These are phyloP conservation scores for Fusarium miscanthi DNA, from an alignment of 2,329 filamentous ascomycete genomes.

Conservation along the genomic window DNA sequence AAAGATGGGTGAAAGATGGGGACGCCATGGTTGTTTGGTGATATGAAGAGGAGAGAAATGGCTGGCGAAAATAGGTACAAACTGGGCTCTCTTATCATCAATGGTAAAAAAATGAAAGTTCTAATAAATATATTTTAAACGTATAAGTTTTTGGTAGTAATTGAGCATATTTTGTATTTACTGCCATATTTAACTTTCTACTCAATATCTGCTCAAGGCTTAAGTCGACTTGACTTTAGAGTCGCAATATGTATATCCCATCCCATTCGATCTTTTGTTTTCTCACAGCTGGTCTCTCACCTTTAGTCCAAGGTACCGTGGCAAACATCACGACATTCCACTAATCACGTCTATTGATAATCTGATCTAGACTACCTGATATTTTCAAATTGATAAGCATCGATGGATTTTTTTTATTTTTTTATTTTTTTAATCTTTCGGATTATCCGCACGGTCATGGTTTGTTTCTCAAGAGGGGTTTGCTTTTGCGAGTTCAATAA, in stretches of 20 bases:
- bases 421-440: neutral
- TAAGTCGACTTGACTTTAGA: fast-evolving
- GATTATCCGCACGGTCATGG: neutral
- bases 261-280: fast-evolving
- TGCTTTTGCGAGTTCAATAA: neutral
- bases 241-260: neutral
- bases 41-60: neutral
- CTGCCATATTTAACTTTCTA: too few species aligned
- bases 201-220: neutral
- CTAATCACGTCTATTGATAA: neutral
- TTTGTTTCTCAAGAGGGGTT: neutral
- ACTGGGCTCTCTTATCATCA: neutral
- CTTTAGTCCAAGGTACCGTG: neutral
- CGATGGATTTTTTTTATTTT: too few species aligned
- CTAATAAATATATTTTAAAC: fast-evolving
- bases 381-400: neutral
- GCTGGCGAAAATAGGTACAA: fast-evolving
- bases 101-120: neutral
- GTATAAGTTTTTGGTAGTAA: neutral
- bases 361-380: too few species aligned
- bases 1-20: fast-evolving
- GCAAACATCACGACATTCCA: fast-evolving
- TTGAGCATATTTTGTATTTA: neutral
- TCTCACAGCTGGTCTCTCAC: fast-evolving
- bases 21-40: neutral